These are phyloP conservation scores for Diaporthe eres DNA, from an alignment of 2,329 filamentous ascomycete genomes.

Conservation along the genomic window DNA sequence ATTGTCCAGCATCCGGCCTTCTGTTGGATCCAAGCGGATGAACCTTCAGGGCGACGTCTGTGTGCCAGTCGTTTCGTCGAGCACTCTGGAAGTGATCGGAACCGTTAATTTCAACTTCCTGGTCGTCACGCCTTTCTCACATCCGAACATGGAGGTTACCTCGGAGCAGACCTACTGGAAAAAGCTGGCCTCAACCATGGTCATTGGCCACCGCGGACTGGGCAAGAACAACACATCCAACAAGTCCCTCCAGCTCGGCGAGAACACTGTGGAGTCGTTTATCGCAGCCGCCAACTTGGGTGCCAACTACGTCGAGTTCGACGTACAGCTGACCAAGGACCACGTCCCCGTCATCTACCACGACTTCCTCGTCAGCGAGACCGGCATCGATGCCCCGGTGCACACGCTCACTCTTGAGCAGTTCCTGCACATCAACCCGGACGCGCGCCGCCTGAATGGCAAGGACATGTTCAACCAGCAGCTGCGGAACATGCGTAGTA, in stretches of 20 bases:
- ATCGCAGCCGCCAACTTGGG: slow-evolving; percentile 96
- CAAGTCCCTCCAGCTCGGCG: slow-evolving; percentile 91
- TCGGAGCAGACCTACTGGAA: slow-evolving; percentile 97
- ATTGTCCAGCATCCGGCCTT: slow-evolving; percentile 87
- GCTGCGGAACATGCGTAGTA: slow-evolving; percentile 49
- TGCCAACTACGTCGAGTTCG: slow-evolving; percentile 81
- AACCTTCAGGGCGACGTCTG: slow-evolving; percentile 92
- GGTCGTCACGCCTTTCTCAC: slow-evolving; percentile 92
- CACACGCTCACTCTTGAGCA: slow-evolving; percentile 96
- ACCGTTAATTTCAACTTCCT: slow-evolving; percentile 97
- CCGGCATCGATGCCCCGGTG: slow-evolving; percentile 95
- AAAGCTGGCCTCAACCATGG: slow-evolving; percentile 89
- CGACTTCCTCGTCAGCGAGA: slow-evolving; percentile 97
- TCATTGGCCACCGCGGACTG: slow-evolving; percentile 79
- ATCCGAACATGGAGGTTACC: slow-evolving; percentile 93
- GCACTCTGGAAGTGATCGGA: slow-evolving; percentile 90
- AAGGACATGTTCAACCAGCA: slow-evolving; percentile 50
- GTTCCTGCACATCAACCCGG: slow-evolving; percentile 87
- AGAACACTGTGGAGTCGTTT: slow-evolving; percentile 96
- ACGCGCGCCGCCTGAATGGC: slow-evolving; percentile 63
- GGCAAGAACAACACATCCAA: slow-evolving; percentile 91
- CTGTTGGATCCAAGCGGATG: slow-evolving; percentile 87
- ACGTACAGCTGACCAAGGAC: slow-evolving; percentile 98
- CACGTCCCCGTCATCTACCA: slow-evolving; percentile 99
- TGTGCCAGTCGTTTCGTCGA: slow-evolving; percentile 85